Conservation (phyloP, 495 filamentous ascomycete genomes). For the Penicillium herquei region DNA sequence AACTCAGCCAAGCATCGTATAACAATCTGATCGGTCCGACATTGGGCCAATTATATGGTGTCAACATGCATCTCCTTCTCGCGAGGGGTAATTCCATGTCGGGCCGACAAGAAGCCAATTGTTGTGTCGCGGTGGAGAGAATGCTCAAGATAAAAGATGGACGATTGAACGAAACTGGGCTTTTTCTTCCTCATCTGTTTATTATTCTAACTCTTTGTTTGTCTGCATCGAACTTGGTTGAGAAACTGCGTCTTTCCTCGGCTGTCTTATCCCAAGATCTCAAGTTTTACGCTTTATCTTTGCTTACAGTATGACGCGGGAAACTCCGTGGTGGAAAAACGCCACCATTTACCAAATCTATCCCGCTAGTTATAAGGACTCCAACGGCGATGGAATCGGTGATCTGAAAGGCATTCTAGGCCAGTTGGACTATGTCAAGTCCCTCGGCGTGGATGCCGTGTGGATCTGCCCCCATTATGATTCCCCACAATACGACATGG, state of each 20-base stretch:
- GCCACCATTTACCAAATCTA: slow-evolving; percentile 43
- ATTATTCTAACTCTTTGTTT: not conserved
- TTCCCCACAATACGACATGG: slow-evolving; percentile 56
- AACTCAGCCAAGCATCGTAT: too few relatives aligned
- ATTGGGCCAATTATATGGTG: slow-evolving; percentile 4
- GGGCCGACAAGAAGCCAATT: slow-evolving; percentile 14
- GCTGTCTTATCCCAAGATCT: not conserved
- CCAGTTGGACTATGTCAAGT: slow-evolving; percentile 57
- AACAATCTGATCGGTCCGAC: not conserved
- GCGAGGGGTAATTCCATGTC: slow-evolving; percentile 13
- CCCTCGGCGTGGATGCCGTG: slow-evolving; percentile 37
- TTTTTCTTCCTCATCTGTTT: not conserved
- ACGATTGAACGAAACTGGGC: not conserved
- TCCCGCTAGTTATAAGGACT: slow-evolving; percentile 39
- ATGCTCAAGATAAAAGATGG: slow-evolving; percentile 2
- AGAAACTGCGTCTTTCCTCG: not conserved
- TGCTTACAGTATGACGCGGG: slow-evolving; percentile 4
- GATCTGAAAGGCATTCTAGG: slow-evolving; percentile 60
- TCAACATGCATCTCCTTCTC: not conserved
- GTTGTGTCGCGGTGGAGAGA: not conserved
- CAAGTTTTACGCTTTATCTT: not conserved
- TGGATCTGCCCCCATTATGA: slow-evolving; percentile 44
- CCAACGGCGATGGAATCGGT: slow-evolving; percentile 46
- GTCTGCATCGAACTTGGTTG: not conserved
- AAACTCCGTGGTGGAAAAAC: slow-evolving; percentile 38